A percentile compares a stretch with the other conserved stretches of the same genome.
phyloP scores from a whole-genome alignment of 2,329 filamentous ascomycete species.

The Pseudofabraea citricarpa region DNA sequence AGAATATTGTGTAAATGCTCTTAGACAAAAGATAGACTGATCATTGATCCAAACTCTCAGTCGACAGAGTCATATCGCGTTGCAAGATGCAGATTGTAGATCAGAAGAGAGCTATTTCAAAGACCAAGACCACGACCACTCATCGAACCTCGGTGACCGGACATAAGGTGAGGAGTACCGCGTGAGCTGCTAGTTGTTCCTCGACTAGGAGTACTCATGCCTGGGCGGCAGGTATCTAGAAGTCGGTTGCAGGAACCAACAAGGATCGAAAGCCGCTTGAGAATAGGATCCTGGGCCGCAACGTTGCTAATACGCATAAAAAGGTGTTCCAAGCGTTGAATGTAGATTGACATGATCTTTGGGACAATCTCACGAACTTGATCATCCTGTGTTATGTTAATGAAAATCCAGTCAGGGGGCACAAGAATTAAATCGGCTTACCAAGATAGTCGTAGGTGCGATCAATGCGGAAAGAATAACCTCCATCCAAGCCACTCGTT shows the following conservation, averaged over 20 bases:
- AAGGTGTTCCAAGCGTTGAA: conserved; percentile 47
- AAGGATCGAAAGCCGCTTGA: conserved; percentile 44
- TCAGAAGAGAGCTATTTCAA: background rate
- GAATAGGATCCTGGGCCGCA: conserved; percentile 40
- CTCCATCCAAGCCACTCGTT: conserved; percentile 58
- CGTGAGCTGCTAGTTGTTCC: background rate
- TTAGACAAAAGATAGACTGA: conserved; percentile 13
- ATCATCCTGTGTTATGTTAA: conserved; percentile 40
- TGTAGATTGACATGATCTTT: conserved; percentile 50
- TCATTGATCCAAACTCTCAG: conserved; percentile 4
- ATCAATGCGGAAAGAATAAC: conserved; percentile 50
- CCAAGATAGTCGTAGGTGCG: conserved; percentile 25
- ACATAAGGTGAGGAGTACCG: background rate
- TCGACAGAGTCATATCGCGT: conserved; percentile 1
- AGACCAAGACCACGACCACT: conserved; percentile 1
- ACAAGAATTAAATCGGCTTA: conserved; percentile 16
- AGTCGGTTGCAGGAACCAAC: conserved; percentile 28
- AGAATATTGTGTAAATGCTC: conserved; percentile 15
- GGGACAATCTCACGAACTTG: conserved; percentile 51
- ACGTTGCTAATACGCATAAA: conserved; percentile 45
- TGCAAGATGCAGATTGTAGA: conserved; percentile 3
- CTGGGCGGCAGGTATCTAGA: conserved; percentile 17
- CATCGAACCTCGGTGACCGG: background rate
- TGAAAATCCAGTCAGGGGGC: background rate
- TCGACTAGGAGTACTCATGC: conserved; percentile 3